These are phyloP conservation scores for Dorcoceras hygrometricum DNA, from an alignment of 257 asterid species.

Conservation along the genomic window DNA sequence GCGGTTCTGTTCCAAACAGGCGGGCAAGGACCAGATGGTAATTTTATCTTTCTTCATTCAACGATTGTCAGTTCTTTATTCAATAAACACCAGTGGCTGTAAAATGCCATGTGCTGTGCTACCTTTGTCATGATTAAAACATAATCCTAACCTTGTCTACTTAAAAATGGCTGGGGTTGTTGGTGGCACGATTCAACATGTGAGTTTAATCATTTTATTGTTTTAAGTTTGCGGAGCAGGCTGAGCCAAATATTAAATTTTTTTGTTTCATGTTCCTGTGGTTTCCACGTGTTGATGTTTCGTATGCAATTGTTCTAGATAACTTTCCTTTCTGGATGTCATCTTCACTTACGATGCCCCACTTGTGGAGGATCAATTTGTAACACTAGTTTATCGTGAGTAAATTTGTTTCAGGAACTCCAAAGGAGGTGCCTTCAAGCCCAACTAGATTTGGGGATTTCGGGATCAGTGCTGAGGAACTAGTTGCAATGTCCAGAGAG, in stretches of 20 bases:
- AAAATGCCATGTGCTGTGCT: not conserved
- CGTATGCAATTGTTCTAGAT: not conserved
- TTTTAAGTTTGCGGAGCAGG: conserved; percentile 10
- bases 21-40: conserved; percentile 56
- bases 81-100: conserved; percentile 4
- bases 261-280: conserved; percentile 6
- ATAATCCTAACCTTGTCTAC: conserved; percentile 11
- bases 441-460: conserved; percentile 56
- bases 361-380: conserved; percentile 7
- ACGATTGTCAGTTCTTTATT: conserved; percentile 11
- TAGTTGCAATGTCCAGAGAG: conserved; percentile 62
- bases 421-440: conserved; percentile 34
- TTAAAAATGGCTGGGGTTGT: conserved; percentile 3
- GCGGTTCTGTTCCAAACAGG: conserved; percentile 84
- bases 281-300: conserved; percentile 6
- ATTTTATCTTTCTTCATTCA: conserved; percentile 20
- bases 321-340: not conserved
- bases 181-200: conserved; percentile 1
- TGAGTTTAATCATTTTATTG: not conserved
- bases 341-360: not conserved
- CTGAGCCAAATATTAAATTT: not conserved
- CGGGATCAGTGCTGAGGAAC: conserved; percentile 70
- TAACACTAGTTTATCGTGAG: not conserved
- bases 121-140: not conserved
- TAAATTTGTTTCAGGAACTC: conserved; percentile 42